Evolutionary conservation across 495 filamentous ascomycete species (phyloP).

Genomic region (Bacidia rubella): DNA sequence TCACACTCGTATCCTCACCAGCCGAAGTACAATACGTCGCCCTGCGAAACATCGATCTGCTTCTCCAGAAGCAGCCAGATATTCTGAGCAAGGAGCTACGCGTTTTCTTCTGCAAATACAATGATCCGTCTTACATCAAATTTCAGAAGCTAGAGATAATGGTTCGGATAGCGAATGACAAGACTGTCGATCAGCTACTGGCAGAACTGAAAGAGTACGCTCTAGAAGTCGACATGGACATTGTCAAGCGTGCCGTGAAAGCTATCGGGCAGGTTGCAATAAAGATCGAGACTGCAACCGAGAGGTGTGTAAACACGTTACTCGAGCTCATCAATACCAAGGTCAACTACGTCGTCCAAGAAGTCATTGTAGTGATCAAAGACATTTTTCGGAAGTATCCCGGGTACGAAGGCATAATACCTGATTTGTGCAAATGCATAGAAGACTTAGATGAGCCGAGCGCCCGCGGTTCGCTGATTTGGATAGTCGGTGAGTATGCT

Average conservation of each 20-base stretch:
- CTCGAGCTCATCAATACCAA: conserved; percentile 91
- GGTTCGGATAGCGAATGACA: conserved; percentile 97
- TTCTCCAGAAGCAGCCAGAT: conserved; percentile 89
- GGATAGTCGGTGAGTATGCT: conserved; percentile 97
- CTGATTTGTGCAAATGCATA: conserved; percentile 89
- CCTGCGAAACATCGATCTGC: conserved; percentile 84
- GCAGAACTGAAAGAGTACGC: conserved; percentile 95
- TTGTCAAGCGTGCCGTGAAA: conserved; percentile 82
- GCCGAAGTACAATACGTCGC: conserved; percentile 98
- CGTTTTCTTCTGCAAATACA: conserved; percentile 99
- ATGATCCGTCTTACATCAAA: conserved; percentile 95
- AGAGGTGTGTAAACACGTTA: conserved; percentile 88
- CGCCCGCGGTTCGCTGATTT: conserved; percentile 82
- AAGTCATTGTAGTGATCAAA: conserved; percentile 95
- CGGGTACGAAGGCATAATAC: conserved; percentile 95
- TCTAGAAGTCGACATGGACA: conserved; percentile 97
- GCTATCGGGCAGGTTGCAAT: conserved; percentile 97
- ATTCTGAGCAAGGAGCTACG: conserved; percentile 94
- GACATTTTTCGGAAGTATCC: conserved; percentile 97
- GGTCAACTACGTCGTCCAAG: conserved; percentile 97
- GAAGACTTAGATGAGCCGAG: conserved; percentile 94
- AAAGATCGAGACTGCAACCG: conserved; percentile 87
- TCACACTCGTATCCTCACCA: conserved; percentile 88
- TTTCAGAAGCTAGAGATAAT: conserved; percentile 97
- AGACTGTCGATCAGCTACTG: conserved; percentile 88